Evolutionary conservation across 2,329 filamentous ascomycete genomes (phyloP), one percentile per base, ranked within the genome.

Genomic region (Trichoderma simmonsii): DNA sequence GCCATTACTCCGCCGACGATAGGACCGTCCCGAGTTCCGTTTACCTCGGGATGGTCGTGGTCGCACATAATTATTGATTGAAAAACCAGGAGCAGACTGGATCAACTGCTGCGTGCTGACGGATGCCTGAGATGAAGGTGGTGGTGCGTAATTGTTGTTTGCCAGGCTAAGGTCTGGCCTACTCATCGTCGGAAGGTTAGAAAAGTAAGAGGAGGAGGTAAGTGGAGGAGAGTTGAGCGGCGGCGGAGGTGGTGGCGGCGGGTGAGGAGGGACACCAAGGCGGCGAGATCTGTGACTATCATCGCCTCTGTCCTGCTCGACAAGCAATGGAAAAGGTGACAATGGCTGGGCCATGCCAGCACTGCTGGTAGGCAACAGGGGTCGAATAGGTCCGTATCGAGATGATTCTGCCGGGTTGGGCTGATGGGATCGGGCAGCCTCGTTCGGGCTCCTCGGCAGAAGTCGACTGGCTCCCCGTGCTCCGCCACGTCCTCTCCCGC

Each of bases 361-460:
- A 48, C 34, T 24, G 11, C 26, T 32, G 21, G 30, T 6, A 60
- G 54, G 32, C n/a, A 61, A 18, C 59, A 51, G 48, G 51, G 34
- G 28, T 30, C 54, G 60, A 34, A 59, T 15, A 26, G 69, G 68
- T 32, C 43, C 60, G 21, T 72, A 34, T 36, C 36, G 56, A 64
- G 32, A 66, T 14, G n/a, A 21, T 60, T 43, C 36, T 59, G 54
- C 72, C 69, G 36, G 61, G 39, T 28, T 48, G n/a, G 30, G 61
- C 34, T 43, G 66, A 57, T 57, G 30, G 48, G 39, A 43, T 70
- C 54, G 57, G 73, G 73, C 61, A 75, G 66, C 71, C 21, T 65
- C 68, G 63, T 70, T 54, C 43, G 61, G 66, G 51, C 71, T 72
- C 69, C 69, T 73, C 61, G 72, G 70, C 43, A 63, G n/a, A 66